A percentile compares a stretch with the other conserved stretches of the same genome.
These are phyloP conservation scores for Amauroascus niger DNA, from an alignment of 2,329 filamentous ascomycete species.

Conservation along the genomic window DNA sequence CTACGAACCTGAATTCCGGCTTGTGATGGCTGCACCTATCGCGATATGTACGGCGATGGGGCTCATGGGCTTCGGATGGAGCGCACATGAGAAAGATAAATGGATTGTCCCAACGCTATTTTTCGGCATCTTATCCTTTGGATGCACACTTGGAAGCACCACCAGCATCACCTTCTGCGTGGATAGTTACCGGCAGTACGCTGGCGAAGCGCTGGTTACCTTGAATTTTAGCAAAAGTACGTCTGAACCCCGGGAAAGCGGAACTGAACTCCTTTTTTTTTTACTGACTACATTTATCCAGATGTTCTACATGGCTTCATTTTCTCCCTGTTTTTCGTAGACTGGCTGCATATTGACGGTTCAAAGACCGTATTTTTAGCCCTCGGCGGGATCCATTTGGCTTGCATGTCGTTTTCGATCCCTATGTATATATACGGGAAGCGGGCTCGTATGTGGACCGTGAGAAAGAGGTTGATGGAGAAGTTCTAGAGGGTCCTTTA, in stretches of 20 bases:
- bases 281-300: slow-evolving; percentile 19
- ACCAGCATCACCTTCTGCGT: slow-evolving; percentile 91
- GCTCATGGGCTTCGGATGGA: slow-evolving; percentile 96
- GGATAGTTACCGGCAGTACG: slow-evolving; percentile 86
- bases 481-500: slow-evolving; percentile 43
- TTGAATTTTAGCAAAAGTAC: slow-evolving; percentile 83
- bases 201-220: slow-evolving; percentile 86
- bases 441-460: slow-evolving; percentile 86
- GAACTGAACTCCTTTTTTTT: no score
- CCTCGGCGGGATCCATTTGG: slow-evolving; percentile 76
- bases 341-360: slow-evolving; percentile 69
- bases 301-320: slow-evolving; percentile 80
- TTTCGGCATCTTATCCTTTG: slow-evolving; percentile 86
- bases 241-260: slow-evolving; percentile 19
- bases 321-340: slow-evolving; percentile 78
- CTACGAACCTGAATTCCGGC: slow-evolving; percentile 87
- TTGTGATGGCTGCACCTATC: slow-evolving; percentile 79
- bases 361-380: slow-evolving; percentile 69
- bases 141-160: slow-evolving; percentile 79
- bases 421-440: slow-evolving; percentile 96
- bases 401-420: slow-evolving; percentile 62
- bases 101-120: slow-evolving; percentile 94
- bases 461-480: slow-evolving; percentile 77
- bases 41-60: slow-evolving; percentile 69
- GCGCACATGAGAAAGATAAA: slow-evolving; percentile 58